Percentiles rank a stretch among this genome's conserved stretches.
phyloP scores from a whole-genome alignment of 2,329 filamentous ascomycete genomes.

The Colletotrichum filicis region DNA sequence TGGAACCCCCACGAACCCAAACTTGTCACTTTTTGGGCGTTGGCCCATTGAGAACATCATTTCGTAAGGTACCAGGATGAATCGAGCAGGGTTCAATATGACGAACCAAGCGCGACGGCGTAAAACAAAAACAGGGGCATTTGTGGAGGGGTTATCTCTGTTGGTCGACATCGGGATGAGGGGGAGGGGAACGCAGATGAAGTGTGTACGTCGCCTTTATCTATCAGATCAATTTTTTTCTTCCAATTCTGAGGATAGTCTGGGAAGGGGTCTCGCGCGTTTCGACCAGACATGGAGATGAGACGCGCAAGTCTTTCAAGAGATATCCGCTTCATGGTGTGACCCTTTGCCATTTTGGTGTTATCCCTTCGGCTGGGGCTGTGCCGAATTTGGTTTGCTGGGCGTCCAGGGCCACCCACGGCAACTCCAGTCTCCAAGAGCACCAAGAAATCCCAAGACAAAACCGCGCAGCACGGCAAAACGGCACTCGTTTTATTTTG shows the following conservation, averaged over 20 bases:
- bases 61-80: not conserved
- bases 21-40: not conserved
- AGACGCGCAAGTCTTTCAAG: not conserved
- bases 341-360: not conserved
- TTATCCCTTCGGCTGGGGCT: constrained; percentile 1
- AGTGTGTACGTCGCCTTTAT: not conserved
- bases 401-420: not conserved
- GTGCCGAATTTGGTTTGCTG: not conserved
- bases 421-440: too few species aligned
- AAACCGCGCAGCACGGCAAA: not conserved
- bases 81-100: not conserved
- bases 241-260: too few species aligned
- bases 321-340: not conserved
- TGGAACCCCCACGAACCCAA: not conserved
- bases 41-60: not conserved
- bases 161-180: not conserved
- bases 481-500: not conserved
- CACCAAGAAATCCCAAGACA: constrained; percentile 1
- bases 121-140: not conserved
- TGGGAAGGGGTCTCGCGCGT: not conserved
- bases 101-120: not conserved
- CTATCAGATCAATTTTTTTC: not conserved
- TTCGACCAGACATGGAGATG: not conserved
- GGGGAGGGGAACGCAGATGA: not conserved
- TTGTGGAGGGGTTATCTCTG: not conserved